Base-by-base conservation (phyloP, 148 eudicot genomes). In the Fallopia convolvulus region DNA sequence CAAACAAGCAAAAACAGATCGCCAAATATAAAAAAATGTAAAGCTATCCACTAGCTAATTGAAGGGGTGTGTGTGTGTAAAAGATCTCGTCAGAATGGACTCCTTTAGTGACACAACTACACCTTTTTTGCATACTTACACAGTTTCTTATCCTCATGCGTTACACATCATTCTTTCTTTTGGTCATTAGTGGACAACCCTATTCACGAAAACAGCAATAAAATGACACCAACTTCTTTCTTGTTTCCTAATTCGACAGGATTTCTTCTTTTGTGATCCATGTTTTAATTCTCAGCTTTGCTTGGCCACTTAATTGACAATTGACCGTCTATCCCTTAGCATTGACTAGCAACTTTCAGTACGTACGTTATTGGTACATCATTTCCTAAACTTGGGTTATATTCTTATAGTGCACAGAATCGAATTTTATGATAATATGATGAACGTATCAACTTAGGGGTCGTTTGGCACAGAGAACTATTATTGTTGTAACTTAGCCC, bases 161-260 rank as follows among this genome's bases (percentile, higher is more conserved):
- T 15, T 36, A 55, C 8, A 55, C 20, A 26, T 68, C 46, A 15
- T 68, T 36, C 0, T 30, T 30, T 15, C 36, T 65, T 65, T 68
- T 68, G 72, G 21, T 68, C 44, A 68, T 68, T 68, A 68, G 72
- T 68, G 72, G 46, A 17, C 72, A 68, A 17, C 72, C 44, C 72
- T 68, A 15, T 68, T 68, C 72, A 68, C n/a, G 10, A 68, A 68
- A 33, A 68, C 44, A 23, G 42, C 46, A 68, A 36, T 68, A 33
- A 36, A 68, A 36, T 36, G 44, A 68, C 44, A 5, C 44, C 44
- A 14, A 17, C 36, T 39, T 21, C 6, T 33, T 68, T 7, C 10
- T 36, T 36, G 4, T 36, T 36, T 36, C 71, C 41, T 11, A 65
- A 65, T 65, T 30, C 33, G 71, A 65, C 41, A 14, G 33, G 40